These are phyloP conservation scores for Rhodocollybia butyracea DNA, from an alignment of 768 basidiomycete species.

Conservation along the genomic window DNA sequence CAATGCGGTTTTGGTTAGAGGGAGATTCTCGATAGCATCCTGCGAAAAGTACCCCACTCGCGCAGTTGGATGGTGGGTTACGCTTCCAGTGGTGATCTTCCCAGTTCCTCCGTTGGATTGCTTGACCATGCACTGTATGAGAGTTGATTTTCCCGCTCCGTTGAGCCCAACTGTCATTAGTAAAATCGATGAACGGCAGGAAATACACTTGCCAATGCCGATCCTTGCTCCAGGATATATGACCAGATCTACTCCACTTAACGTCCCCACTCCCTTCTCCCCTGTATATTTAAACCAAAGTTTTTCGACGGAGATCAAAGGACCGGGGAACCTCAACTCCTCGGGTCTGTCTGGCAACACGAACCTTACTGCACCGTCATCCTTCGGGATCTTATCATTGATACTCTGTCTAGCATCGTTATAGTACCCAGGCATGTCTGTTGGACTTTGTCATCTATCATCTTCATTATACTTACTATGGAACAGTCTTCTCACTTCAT, in stretches of 20 bases:
- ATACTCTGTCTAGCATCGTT: conserved; percentile 31
- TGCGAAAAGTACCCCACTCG: conserved; percentile 62
- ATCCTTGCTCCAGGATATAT: conserved; percentile 8
- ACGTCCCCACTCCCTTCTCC: conserved; percentile 25
- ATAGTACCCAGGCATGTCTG: conserved; percentile 43
- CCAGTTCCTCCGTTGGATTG: conserved; percentile 18
- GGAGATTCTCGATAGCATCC: conserved; percentile 54
- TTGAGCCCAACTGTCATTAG: conserved; percentile 30
- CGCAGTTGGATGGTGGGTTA: conserved; percentile 49
- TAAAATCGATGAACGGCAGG: too few relatives aligned
- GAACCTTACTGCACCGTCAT: conserved; percentile 33
- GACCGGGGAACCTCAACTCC: conserved; percentile 20
- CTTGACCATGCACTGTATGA: conserved; percentile 45
- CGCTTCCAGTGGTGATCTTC: conserved; percentile 40
- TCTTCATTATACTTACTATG: too few relatives aligned
- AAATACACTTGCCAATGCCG: too few relatives aligned
- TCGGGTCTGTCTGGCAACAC: conserved; percentile 28
- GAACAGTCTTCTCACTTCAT: too few relatives aligned
- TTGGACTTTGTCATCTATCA: too few relatives aligned
- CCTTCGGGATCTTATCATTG: neutral
- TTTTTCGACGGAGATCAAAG: conserved; percentile 8
- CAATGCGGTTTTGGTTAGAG: neutral
- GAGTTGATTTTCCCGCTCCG: conserved; percentile 56
- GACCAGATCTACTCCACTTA: conserved; percentile 24
- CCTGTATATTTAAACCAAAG: conserved; percentile 13